These are phyloP conservation scores for Inga laurina DNA, from an alignment of 306 rosid species.

Conservation along the genomic window DNA sequence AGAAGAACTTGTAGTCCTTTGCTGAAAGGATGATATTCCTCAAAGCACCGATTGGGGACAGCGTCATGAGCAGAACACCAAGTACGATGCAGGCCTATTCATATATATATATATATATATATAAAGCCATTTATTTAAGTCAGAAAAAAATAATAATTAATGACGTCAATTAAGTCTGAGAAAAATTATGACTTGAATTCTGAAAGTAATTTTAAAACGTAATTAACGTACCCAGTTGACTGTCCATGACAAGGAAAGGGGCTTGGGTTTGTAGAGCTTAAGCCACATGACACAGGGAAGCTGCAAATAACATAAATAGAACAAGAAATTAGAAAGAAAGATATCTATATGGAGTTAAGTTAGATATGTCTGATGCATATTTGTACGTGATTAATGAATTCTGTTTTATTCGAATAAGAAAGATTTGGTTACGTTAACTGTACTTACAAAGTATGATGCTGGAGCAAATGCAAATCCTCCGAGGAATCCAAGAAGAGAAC, in stretches of 20 bases:
- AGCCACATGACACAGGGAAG: conserved; percentile 91
- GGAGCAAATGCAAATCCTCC: conserved; percentile 96
- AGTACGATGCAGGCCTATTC: conserved; percentile 64
- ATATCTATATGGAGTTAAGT: no score
- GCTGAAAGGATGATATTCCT: conserved; percentile 59
- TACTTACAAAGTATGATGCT: conserved; percentile 76
- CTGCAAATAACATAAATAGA: conserved; percentile 43
- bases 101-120: not conserved
- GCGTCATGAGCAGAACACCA: conserved; percentile 58
- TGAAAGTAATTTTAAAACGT: not conserved
- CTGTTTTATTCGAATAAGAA: not conserved
- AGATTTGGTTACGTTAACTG: not conserved
- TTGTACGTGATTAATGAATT: no score
- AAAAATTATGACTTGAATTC: not conserved
- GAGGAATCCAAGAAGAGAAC: conserved; percentile 83
- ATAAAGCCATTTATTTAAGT: not conserved
- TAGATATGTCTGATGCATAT: no score
- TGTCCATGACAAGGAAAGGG: conserved; percentile 65
- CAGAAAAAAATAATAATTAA: not conserved
- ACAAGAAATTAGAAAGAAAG: no score
- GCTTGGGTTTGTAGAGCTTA: conserved; percentile 56
- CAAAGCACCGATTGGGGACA: conserved; percentile 75
- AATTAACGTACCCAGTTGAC: conserved; percentile 61
- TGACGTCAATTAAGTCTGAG: not conserved
- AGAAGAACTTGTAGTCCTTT: conserved; percentile 52